Conservation (phyloP, 1,284 basidiomycete genomes). For the Apiotrichum veenhuisii region DNA sequence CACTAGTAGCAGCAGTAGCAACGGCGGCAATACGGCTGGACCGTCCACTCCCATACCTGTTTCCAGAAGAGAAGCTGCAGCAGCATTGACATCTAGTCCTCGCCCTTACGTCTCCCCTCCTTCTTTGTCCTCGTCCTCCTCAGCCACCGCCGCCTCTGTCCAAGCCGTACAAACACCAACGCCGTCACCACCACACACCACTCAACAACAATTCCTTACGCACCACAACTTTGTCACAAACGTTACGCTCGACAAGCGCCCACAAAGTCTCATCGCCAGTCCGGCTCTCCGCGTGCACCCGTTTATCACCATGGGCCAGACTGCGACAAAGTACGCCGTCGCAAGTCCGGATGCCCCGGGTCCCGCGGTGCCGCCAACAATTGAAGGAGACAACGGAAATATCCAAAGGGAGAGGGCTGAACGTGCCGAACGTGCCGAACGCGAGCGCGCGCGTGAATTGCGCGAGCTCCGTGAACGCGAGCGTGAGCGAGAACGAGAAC, state of each 20-base stretch:
- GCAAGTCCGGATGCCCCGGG: background rate
- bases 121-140: background rate
- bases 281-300: constrained; percentile 13
- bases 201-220: background rate
- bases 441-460: background rate
- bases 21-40: too few relatives aligned
- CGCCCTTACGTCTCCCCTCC: background rate
- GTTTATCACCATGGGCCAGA: constrained; percentile 16
- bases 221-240: background rate
- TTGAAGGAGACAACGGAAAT: background rate
- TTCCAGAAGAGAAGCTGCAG: too few relatives aligned
- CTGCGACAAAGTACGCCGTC: background rate
- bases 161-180: background rate
- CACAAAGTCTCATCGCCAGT: constrained; percentile 6
- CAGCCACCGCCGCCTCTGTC: background rate
- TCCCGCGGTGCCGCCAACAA: background rate
- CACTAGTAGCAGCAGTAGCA: too few relatives aligned
- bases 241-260: constrained; percentile 3
- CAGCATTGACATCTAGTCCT: background rate
- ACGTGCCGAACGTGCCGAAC: background rate
- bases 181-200: background rate
- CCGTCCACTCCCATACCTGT: too few relatives aligned
- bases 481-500: background rate
- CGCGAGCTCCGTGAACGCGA: background rate
- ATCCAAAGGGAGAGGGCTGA: background rate